Evolutionary conservation across 371 early-diverging fungal species (phyloP), one percentile per base, ranked within the genome.

Genomic region (Zychaea mexicana): DNA sequence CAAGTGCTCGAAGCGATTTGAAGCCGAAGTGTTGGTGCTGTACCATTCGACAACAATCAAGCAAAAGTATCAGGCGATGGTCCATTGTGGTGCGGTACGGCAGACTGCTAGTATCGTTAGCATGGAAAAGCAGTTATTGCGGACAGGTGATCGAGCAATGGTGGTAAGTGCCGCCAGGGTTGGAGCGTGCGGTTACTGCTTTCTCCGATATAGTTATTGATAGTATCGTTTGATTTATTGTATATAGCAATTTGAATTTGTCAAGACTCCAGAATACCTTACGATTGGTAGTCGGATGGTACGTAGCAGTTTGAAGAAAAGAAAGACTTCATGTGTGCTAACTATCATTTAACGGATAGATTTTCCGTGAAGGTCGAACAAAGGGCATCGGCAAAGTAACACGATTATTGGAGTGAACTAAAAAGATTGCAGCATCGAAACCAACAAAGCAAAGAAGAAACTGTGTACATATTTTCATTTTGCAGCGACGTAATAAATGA

Each of bases 21-120:
- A 96, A 69, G 96, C 97, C 28, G 97, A 96, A 76, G 84, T 95
- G 10, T 75, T 93, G 45, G 89, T 96, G 0, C 78, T 96, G 33
- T 95, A 94, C 72, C 96, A 96, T 71, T 90, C 91, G 22, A 95
- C 97, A 0, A 96, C 96, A 2, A 96, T 96, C 53, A 86, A 87
- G 32, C 78, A 84, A 52, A 89, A 89, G 61, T 96, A 96, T 73
- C 97, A 96, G 73, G 95, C 97, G 2, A 96, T 96, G 95, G 75
- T 96, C 38, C 96, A 96, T 68, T 94, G 93, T 62, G 94, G 96
- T 0, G 85, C 92, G 17, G 93, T 96, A 0, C 81, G 96, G 8
- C 96, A 96, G 73, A 93, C 97, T 0, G 97, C 93, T 0, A 82
- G 90, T 47, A 95, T 96, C 24, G 69, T 88, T n/a, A 84, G 85